These are phyloP conservation scores for Incumbomyces delicatus DNA, from an alignment of 2,329 filamentous ascomycete genomes.

Conservation along the genomic window DNA sequence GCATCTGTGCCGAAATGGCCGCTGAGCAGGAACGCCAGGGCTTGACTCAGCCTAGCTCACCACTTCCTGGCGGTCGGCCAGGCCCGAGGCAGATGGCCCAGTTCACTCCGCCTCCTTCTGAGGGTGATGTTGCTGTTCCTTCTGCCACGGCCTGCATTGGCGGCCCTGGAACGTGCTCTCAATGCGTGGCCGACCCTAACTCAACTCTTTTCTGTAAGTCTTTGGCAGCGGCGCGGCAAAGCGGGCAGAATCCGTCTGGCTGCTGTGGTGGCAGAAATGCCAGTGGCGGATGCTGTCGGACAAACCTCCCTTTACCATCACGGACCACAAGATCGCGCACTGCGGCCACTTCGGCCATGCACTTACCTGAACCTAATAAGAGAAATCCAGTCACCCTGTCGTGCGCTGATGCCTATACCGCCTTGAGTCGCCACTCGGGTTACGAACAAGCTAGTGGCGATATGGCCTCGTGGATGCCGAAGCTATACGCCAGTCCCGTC, in stretches of 20 bases:
- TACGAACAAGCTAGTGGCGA: constrained; percentile 66
- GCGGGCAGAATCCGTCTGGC: constrained; percentile 32
- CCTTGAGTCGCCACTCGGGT: constrained; percentile 64
- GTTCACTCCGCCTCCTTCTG: constrained; percentile 45
- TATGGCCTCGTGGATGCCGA: constrained; percentile 65
- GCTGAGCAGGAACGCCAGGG: constrained; percentile 30
- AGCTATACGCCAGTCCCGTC: constrained; percentile 48
- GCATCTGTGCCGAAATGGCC: constrained; percentile 63
- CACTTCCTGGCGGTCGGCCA: neutral
- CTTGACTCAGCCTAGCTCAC: neutral
- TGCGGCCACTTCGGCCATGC: constrained; percentile 21
- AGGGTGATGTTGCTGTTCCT: constrained; percentile 42
- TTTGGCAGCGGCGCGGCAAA: constrained; percentile 52
- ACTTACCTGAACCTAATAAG: constrained; percentile 26
- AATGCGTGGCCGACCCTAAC: constrained; percentile 67
- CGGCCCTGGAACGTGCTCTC: constrained; percentile 67
- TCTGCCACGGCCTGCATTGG: constrained; percentile 44
- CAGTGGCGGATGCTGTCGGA: constrained; percentile 52
- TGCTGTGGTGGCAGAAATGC: constrained; percentile 54
- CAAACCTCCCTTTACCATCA: constrained; percentile 11
- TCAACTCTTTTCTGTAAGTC: constrained; percentile 77
- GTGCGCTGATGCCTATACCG: constrained; percentile 70
- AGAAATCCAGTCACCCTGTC: constrained; percentile 50
- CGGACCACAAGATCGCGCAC: constrained; percentile 18
- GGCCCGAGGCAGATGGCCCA: constrained; percentile 27